A percentile compares a stretch with the other conserved stretches of the same genome.
phyloP scores from a whole-genome alignment of 176 grass and related monocot species.

The Hsuehochloa calcarea region DNA sequence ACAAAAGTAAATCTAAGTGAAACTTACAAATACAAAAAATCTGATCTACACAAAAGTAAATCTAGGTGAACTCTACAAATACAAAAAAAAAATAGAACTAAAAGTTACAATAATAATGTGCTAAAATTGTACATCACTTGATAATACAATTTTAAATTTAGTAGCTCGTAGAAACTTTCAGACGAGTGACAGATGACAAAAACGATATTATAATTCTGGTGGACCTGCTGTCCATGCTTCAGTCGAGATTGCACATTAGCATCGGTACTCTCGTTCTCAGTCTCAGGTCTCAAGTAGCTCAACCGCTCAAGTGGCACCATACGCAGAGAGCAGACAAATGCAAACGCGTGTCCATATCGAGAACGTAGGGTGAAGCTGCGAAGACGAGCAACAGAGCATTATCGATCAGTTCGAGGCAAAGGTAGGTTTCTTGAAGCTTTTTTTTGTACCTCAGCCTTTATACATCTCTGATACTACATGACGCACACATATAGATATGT shows the following conservation, averaged over 20 bases:
- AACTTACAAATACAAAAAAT: no score
- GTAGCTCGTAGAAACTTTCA: no score
- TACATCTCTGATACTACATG: neutral
- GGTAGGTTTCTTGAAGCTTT: slow-evolving; percentile 7
- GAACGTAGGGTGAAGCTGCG: neutral
- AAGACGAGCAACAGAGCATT: neutral
- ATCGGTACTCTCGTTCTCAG: neutral
- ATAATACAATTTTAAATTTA: no score
- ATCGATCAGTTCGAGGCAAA: neutral
- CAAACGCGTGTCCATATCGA: slow-evolving; percentile 1
- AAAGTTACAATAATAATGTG: no score
- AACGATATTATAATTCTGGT: neutral
- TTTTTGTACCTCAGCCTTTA: neutral
- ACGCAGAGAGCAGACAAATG: neutral
- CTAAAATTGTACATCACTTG: no score
- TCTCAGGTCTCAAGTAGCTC: neutral
- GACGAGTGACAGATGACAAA: no score
- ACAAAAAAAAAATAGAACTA: no score
- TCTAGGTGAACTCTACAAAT: no score
- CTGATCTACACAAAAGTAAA: no score
- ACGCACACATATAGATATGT: neutral
- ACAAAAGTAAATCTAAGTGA: no score
- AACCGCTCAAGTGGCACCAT: neutral
- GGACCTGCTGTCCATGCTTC: neutral
- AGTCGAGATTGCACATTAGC: neutral